Evolutionary conservation across 2,329 filamentous ascomycete species (phyloP).

Genomic region (Zymoseptoria crescenta): DNA sequence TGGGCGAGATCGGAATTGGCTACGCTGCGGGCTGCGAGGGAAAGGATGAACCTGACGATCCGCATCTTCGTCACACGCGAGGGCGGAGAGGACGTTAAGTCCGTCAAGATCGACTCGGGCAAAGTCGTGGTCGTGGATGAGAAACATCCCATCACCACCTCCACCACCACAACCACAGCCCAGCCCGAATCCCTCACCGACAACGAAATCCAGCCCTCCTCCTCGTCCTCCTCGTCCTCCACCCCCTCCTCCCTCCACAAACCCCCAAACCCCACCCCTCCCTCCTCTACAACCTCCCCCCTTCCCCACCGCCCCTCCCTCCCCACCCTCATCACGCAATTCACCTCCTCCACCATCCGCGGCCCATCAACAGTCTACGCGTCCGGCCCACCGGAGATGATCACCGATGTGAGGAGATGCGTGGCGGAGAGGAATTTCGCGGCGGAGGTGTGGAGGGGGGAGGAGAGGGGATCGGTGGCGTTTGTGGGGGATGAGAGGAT

Average conservation of each 20-base stretch:
- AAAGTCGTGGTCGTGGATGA: not conserved
- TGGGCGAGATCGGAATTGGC: not conserved
- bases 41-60: not conserved
- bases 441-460: not conserved
- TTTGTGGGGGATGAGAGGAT: not conserved
- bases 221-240: not conserved
- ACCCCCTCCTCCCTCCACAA: not conserved
- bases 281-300: constrained; percentile 1
- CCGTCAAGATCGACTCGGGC: not conserved
- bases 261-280: not conserved
- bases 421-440: constrained; percentile 6
- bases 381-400: constrained; percentile 17
- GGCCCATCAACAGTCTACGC: constrained; percentile 9
- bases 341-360: constrained; percentile 7
- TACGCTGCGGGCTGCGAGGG: not conserved
- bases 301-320: constrained; percentile 10
- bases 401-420: constrained; percentile 11
- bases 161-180: too few species aligned
- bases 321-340: constrained; percentile 4
- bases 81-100: not conserved
- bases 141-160: not conserved
- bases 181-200: not conserved
- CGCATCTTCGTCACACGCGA: not conserved
- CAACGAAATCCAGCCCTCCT: constrained; percentile 2
- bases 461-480: not conserved